These are phyloP conservation scores for Physaria fendleri DNA, from an alignment of 345 rosid genomes.

Conservation along the genomic window DNA sequence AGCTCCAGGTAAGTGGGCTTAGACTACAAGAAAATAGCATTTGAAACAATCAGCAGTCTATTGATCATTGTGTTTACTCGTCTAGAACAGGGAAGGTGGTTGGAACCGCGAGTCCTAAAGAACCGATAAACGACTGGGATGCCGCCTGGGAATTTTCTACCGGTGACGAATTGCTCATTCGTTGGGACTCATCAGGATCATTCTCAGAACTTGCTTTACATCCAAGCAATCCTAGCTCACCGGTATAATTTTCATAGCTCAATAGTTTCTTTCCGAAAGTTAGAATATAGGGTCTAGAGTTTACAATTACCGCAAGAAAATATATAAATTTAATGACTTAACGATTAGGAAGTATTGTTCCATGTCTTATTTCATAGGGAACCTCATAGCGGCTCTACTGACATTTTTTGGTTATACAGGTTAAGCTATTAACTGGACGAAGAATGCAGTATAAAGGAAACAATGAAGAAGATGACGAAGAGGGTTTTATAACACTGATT, in stretches of 20 bases:
- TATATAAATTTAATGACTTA: too few species aligned
- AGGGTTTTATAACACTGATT: slow-evolving; percentile 52
- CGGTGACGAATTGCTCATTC: slow-evolving; percentile 59
- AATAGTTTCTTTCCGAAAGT: not conserved
- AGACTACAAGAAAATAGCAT: not conserved
- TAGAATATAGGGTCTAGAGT: too few species aligned
- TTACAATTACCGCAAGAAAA: too few species aligned
- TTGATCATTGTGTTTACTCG: slow-evolving; percentile 18
- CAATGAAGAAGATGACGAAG: slow-evolving; percentile 9
- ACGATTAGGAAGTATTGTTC: too few species aligned
- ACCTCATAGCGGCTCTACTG: too few species aligned
- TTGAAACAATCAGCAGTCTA: not conserved
- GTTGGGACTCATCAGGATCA: slow-evolving; percentile 41
- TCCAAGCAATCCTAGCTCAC: slow-evolving; percentile 43
- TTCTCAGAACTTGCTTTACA: slow-evolving; percentile 31
- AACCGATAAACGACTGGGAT: slow-evolving; percentile 47
- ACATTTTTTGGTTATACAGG: slow-evolving; percentile 27
- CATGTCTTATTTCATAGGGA: too few species aligned
- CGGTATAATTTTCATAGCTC: slow-evolving; percentile 25
- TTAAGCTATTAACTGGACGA: slow-evolving; percentile 54
- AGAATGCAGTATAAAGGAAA: slow-evolving; percentile 52
- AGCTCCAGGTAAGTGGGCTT: slow-evolving; percentile 72
- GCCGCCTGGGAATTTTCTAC: slow-evolving; percentile 77
- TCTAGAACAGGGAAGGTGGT: slow-evolving; percentile 90
- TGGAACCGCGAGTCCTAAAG: slow-evolving; percentile 70